phyloP scores from a whole-genome alignment of 2,329 filamentous ascomycete genomes.

The Ophiostoma ips region DNA sequence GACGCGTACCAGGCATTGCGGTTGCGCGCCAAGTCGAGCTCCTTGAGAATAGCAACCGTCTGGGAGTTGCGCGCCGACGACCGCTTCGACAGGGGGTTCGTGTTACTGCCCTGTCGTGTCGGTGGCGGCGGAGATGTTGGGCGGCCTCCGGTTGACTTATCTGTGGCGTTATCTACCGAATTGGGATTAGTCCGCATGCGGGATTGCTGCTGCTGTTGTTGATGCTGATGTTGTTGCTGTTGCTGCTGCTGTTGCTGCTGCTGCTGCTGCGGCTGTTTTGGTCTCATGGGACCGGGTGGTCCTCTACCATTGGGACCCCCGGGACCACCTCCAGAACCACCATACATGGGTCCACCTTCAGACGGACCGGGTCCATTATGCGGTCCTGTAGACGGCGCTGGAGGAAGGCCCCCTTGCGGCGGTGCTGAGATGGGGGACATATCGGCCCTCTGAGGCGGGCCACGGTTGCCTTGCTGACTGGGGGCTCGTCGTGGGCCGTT shows the following conservation, averaged over 20 bases:
- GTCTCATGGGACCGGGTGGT: background rate
- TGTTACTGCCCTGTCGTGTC: conserved; percentile 28
- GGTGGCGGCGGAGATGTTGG: conserved; percentile 43
- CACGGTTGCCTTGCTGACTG: conserved; percentile 22
- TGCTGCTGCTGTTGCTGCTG: background rate
- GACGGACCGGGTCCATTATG: background rate
- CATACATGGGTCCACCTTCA: background rate
- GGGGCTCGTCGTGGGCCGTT: conserved; percentile 41
- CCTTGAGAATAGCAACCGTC: conserved; percentile 65
- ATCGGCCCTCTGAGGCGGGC: conserved; percentile 21
- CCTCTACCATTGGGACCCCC: background rate
- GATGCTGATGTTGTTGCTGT: conserved; percentile 36
- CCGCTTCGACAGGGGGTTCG: conserved; percentile 45
- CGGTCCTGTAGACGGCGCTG: conserved; percentile 1
- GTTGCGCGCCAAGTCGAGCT: conserved; percentile 71
- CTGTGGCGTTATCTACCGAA: conserved; percentile 55
- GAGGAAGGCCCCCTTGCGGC: conserved; percentile 10
- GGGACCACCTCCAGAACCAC: too few relatives aligned
- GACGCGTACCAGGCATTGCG: conserved; percentile 96
- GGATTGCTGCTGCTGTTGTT: conserved; percentile 36
- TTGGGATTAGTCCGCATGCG: conserved; percentile 30
- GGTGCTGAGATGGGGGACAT: background rate
- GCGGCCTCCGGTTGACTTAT: conserved; percentile 27
- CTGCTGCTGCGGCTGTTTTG: background rate
- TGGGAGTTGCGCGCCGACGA: conserved; percentile 48